A percentile compares a stretch with the other conserved stretches of the same genome.
Evolutionary conservation across 2,329 filamentous ascomycete genomes (phyloP).

Genomic region (Aspergillus calidoustus): DNA sequence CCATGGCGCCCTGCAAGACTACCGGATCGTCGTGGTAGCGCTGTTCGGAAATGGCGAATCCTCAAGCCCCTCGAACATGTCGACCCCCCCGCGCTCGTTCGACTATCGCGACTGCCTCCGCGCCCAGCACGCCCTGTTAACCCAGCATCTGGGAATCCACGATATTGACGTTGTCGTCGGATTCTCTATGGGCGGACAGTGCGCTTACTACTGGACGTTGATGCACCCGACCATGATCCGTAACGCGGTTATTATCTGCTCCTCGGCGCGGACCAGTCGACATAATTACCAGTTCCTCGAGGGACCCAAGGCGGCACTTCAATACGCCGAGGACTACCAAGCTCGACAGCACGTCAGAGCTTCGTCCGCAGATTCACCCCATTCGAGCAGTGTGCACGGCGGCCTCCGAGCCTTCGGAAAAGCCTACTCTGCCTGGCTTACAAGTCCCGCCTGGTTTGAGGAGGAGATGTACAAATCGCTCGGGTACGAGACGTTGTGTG

Average conservation of each 20-base stretch:
- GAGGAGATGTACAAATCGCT: constrained; percentile 44
- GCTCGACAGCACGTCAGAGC: constrained; percentile 26
- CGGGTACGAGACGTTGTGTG: constrained; percentile 43
- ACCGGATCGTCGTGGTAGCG: constrained; percentile 54
- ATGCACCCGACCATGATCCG: constrained; percentile 50
- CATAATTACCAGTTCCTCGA: constrained; percentile 57
- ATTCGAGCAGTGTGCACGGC: constrained; percentile 8
- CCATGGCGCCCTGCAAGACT: constrained; percentile 42
- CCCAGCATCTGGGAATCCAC: constrained; percentile 38
- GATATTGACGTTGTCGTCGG: constrained; percentile 50
- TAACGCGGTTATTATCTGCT: constrained; percentile 51
- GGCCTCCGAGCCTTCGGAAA: constrained; percentile 52
- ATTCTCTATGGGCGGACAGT: constrained; percentile 58
- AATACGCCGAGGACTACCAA: constrained; percentile 47
- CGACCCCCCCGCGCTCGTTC: constrained; percentile 42
- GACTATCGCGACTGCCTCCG: constrained; percentile 2
- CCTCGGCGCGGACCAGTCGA: constrained; percentile 50
- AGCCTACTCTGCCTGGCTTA: constrained; percentile 55
- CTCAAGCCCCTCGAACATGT: constrained; percentile 52
- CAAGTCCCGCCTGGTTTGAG: constrained; percentile 53
- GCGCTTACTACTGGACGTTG: constrained; percentile 52
- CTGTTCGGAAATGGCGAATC: constrained; percentile 56
- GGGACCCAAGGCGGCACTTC: constrained; percentile 50
- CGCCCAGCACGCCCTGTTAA: constrained; percentile 42
- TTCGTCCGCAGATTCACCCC: too few species aligned